These are phyloP conservation scores for Chytriomyces hyalinus DNA, from an alignment of 192 early-diverging fungal species.

Conservation along the genomic window DNA sequence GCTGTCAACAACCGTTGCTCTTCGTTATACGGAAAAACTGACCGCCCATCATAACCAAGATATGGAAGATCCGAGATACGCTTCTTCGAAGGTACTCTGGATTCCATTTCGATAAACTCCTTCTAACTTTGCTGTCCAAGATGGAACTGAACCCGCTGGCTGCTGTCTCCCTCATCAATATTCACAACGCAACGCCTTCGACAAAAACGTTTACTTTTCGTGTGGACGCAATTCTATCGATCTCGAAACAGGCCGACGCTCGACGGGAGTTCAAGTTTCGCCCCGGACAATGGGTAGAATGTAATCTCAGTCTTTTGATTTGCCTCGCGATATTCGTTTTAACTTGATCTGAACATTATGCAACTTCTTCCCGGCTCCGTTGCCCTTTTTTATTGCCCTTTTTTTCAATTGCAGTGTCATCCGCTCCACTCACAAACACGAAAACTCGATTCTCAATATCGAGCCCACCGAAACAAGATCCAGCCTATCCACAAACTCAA, in stretches of 20 bases:
- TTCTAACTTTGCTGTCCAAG: neutral
- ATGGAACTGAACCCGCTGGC: neutral
- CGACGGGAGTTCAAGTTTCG: neutral
- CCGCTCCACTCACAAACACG: neutral
- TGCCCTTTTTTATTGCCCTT: no score
- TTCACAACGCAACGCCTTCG: neutral
- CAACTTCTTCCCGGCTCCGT: neutral
- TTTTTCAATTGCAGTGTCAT: neutral
- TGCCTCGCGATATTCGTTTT: no score
- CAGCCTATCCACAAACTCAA: neutral
- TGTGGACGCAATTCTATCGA: neutral
- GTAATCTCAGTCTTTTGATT: neutral
- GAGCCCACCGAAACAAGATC: neutral
- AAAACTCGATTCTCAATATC: constrained; percentile 29
- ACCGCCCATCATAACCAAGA: neutral
- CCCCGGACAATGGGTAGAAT: constrained; percentile 24
- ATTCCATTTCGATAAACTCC: no score
- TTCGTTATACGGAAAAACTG: no score
- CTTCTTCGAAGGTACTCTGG: neutral
- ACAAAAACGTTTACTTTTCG: constrained; percentile 17
- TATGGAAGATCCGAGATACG: neutral
- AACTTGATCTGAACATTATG: neutral
- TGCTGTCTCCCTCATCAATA: neutral
- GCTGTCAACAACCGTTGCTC: no score
- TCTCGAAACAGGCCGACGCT: neutral